Conservation (phyloP, 2,329 filamentous ascomycete genomes). For the Curvularia sp. region DNA sequence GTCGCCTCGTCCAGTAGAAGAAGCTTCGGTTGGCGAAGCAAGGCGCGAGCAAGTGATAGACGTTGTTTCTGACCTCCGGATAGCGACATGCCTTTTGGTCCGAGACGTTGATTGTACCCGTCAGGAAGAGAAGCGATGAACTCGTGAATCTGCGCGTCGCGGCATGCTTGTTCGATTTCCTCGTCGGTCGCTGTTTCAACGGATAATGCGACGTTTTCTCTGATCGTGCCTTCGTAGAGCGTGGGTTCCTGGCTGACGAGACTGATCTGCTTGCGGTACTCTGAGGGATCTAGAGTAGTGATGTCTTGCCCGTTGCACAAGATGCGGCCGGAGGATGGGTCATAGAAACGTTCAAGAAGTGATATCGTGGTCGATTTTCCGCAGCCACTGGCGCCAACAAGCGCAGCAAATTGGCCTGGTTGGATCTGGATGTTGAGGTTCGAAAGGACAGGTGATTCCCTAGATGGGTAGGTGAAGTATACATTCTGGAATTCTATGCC, state of each 20-base stretch:
- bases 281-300: conserved; percentile 41
- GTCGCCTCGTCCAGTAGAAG: conserved; percentile 50
- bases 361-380: conserved; percentile 76
- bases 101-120: conserved; percentile 45
- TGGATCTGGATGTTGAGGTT: conserved; percentile 55
- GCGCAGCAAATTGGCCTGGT: conserved; percentile 72
- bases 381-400: conserved; percentile 72
- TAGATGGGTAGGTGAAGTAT: conserved; percentile 90
- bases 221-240: conserved; percentile 54
- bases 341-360: conserved; percentile 71
- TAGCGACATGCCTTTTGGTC: conserved; percentile 46
- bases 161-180: conserved; percentile 43
- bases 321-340: conserved; percentile 68
- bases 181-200: conserved; percentile 40
- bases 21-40: conserved; percentile 42
- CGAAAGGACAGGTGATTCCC: conserved; percentile 71
- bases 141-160: conserved; percentile 50
- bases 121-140: conserved; percentile 48
- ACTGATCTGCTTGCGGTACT: conserved; percentile 53
- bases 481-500: conserved; percentile 88
- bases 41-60: conserved; percentile 42
- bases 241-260: conserved; percentile 58
- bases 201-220: conserved; percentile 49
- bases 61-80: conserved; percentile 49
- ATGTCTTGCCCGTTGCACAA: conserved; percentile 57